Conservation (phyloP, 2,329 filamentous ascomycete species). For the Nigrospora osmanthi region DNA sequence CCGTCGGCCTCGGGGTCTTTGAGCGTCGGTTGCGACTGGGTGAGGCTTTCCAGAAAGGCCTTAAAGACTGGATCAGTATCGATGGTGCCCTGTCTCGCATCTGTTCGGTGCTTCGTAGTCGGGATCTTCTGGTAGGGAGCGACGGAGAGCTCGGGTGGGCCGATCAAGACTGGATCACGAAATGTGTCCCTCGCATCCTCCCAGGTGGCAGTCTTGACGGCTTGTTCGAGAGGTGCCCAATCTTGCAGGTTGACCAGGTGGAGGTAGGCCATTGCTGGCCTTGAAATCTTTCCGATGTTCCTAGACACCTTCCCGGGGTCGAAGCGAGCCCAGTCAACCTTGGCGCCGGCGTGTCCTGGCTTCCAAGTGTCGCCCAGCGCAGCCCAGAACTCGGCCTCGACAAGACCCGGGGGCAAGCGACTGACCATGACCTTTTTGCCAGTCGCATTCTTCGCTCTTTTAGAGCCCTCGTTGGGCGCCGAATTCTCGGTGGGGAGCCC, state of each 20-base stretch:
- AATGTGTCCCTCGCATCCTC: conserved; percentile 74
- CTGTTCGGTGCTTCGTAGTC: conserved; percentile 63
- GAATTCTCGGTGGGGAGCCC: background rate
- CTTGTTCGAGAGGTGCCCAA: conserved; percentile 59
- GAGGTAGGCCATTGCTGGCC: conserved; percentile 73
- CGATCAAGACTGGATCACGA: conserved; percentile 64
- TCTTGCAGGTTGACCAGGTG: conserved; percentile 68
- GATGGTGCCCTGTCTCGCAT: conserved; percentile 86
- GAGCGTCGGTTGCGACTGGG: conserved; percentile 49
- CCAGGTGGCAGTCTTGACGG: conserved; percentile 63
- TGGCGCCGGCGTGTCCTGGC: conserved; percentile 68
- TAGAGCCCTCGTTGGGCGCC: background rate
- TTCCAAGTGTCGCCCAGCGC: conserved; percentile 77
- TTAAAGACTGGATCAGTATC: conserved; percentile 96
- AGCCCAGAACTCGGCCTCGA: conserved; percentile 65
- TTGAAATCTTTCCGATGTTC: conserved; percentile 55
- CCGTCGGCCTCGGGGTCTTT: conserved; percentile 41
- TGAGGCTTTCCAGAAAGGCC: conserved; percentile 80
- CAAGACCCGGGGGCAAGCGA: conserved; percentile 79
- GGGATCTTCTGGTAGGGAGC: conserved; percentile 80
- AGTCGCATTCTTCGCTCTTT: conserved; percentile 42
- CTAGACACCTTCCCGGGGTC: conserved; percentile 64
- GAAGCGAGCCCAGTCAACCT: conserved; percentile 76
- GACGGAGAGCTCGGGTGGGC: conserved; percentile 74
- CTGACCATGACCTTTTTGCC: conserved; percentile 81